phyloP scores from a whole-genome alignment of 306 rosid genomes.

The Rubus parviflorus region DNA sequence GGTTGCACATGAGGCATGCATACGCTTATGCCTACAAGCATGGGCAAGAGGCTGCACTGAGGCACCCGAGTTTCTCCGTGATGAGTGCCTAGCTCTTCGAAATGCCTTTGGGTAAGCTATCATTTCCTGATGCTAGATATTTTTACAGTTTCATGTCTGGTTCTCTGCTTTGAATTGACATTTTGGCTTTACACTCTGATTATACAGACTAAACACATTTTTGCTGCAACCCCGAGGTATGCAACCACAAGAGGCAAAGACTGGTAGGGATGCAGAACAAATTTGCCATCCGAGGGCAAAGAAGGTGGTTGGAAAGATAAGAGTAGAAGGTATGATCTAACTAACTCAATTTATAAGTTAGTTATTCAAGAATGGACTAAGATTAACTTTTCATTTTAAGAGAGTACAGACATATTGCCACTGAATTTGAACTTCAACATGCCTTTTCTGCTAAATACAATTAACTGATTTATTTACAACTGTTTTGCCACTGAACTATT shows the following conservation, averaged over 20 bases:
- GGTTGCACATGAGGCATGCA: conserved; percentile 88
- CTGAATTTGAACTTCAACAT: background rate
- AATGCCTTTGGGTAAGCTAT: conserved; percentile 85
- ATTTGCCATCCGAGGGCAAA: conserved; percentile 51
- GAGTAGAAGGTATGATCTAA: conserved; percentile 76
- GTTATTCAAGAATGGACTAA: background rate
- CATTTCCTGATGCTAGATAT: conserved; percentile 13
- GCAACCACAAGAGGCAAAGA: conserved; percentile 54
- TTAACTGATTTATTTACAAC: background rate
- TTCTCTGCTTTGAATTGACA: conserved; percentile 14
- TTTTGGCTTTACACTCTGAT: conserved; percentile 8
- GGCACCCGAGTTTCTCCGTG: conserved; percentile 81
- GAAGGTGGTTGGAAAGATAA: conserved; percentile 81
- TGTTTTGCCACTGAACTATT: background rate
- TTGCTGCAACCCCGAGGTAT: conserved; percentile 73
- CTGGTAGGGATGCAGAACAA: conserved; percentile 57
- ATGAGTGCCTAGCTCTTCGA: conserved; percentile 78
- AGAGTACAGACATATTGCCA: background rate
- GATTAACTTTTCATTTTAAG: background rate
- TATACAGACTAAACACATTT: conserved; percentile 67
- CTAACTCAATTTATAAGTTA: background rate
- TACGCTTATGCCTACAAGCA: conserved; percentile 87
- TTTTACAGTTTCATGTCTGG: conserved; percentile 16
- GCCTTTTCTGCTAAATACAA: background rate
- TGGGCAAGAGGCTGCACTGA: conserved; percentile 93